Conservation (phyloP, 306 rosid species). For the Rosa rugosa region DNA sequence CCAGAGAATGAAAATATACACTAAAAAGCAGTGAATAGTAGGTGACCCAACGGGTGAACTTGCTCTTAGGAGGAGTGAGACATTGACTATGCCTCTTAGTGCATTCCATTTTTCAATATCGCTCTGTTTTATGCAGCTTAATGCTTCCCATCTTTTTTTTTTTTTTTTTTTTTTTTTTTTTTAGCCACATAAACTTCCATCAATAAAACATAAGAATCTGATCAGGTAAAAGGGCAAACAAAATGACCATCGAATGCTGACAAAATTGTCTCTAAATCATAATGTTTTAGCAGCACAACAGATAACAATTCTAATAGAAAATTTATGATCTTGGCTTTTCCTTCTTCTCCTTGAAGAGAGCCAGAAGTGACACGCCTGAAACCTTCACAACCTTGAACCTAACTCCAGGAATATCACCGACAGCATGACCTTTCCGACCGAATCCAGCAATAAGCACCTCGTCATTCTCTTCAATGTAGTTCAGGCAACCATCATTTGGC, state of each 20-base stretch:
- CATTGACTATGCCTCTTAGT: too few relatives aligned
- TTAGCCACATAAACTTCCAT: not conserved
- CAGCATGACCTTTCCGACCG: slow-evolving; percentile 64
- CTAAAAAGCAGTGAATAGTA: too few relatives aligned
- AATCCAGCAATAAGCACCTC: slow-evolving; percentile 70
- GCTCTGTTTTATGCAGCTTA: too few relatives aligned
- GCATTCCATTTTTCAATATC: too few relatives aligned
- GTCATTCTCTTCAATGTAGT: slow-evolving; percentile 61
- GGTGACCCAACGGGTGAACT: too few relatives aligned
- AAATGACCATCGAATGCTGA: not conserved
- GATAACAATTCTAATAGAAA: not conserved
- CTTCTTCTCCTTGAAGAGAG: slow-evolving; percentile 69
- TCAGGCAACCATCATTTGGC: slow-evolving; percentile 69
- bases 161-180: too few relatives aligned
- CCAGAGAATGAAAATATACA: too few relatives aligned
- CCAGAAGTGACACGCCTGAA: slow-evolving; percentile 60
- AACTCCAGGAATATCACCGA: slow-evolving; percentile 72
- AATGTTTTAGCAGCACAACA: not conserved
- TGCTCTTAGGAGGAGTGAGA: too few relatives aligned
- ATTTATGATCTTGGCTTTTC: slow-evolving; percentile 64
- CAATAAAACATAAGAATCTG: slow-evolving; percentile 11
- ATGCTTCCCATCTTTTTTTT: too few relatives aligned
- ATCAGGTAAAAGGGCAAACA: not conserved
- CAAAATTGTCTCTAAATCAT: slow-evolving; percentile 10
- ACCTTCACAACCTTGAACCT: slow-evolving; percentile 70